Evolutionary conservation across 345 rosid species (phyloP).

Genomic region (Citrus medica): DNA sequence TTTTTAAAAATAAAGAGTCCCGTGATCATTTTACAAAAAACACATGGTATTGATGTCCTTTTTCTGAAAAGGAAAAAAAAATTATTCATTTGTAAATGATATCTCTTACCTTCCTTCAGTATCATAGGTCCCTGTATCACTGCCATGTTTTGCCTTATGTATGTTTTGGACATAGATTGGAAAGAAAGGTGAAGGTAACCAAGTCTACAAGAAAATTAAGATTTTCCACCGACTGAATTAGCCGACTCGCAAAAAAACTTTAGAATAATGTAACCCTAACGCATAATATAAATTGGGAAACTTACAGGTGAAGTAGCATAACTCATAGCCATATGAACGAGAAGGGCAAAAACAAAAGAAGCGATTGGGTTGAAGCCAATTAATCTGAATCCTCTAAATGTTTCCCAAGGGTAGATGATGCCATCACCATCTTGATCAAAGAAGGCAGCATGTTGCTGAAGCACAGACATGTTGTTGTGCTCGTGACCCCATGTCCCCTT

Average conservation of each 20-base stretch:
- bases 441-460: constrained; percentile 65
- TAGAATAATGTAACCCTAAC: too few relatives aligned
- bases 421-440: constrained; percentile 59
- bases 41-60: too few relatives aligned
- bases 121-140: constrained; percentile 59
- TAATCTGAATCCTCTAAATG: constrained; percentile 26
- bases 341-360: constrained; percentile 32
- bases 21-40: too few relatives aligned
- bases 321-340: constrained; percentile 46
- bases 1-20: too few relatives aligned
- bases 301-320: constrained; percentile 55
- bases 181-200: constrained; percentile 52
- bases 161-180: constrained; percentile 51
- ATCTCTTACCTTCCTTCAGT: constrained; percentile 52
- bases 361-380: constrained; percentile 29
- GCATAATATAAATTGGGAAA: neutral
- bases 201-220: constrained; percentile 27
- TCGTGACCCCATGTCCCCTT: constrained; percentile 56
- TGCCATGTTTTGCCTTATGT: constrained; percentile 64
- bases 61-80: neutral
- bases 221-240: neutral
- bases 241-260: too few relatives aligned
- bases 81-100: too few relatives aligned
- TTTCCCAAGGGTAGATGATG: constrained; percentile 59
- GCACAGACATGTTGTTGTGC: constrained; percentile 51